phyloP scores from a whole-genome alignment of 805 yeast genomes.

The Debaryomyces prosopidis region DNA sequence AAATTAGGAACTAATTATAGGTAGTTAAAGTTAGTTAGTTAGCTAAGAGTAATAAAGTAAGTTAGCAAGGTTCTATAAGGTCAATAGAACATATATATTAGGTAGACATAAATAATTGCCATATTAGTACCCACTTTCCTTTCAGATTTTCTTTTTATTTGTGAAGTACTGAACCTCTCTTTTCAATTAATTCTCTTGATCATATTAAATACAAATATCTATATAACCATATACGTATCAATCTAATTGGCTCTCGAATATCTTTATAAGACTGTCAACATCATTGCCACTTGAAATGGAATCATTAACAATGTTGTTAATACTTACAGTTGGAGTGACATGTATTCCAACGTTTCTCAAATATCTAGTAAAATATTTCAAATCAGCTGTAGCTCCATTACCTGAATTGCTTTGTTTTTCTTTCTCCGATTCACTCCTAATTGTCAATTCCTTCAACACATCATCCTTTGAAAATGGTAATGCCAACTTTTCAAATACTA shows the following conservation, averaged over 20 bases:
- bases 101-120: background rate
- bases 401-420: conserved; percentile 52
- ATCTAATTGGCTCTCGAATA: conserved; percentile 31
- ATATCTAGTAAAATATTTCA: conserved; percentile 72
- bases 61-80: no score
- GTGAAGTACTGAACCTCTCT: no score
- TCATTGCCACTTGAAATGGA: conserved; percentile 64
- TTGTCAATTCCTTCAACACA: conserved; percentile 37
- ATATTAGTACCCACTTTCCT: background rate
- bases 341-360: conserved; percentile 79
- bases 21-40: no score
- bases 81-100: no score
- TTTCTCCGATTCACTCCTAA: conserved; percentile 24
- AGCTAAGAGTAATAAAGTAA: no score
- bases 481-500: conserved; percentile 26
- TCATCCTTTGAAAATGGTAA: conserved; percentile 32
- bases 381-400: conserved; percentile 56
- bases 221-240: background rate
- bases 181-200: no score
- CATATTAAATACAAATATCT: no score
- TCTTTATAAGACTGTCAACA: conserved; percentile 42
- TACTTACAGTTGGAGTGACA: conserved; percentile 76
- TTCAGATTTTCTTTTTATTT: no score
- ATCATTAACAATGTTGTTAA: conserved; percentile 65
- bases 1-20: background rate